Base-by-base conservation (phyloP, 768 basidiomycete species). In the Heimioporus sp. region DNA sequence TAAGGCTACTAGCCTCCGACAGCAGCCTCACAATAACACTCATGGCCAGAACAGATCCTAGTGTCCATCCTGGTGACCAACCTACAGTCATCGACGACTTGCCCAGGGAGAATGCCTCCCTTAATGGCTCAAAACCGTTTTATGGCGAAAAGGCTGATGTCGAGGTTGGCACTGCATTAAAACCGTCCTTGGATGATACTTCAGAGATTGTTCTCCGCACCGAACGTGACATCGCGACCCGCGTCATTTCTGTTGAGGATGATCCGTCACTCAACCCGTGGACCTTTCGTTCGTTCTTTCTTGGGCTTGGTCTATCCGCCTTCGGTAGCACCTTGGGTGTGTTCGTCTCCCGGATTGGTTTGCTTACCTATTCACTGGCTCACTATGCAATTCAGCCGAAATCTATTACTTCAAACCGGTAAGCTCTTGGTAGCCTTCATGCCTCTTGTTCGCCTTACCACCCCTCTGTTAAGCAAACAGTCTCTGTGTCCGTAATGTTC, bases 351-450 rank as follows among this genome's bases (percentile, higher is more conserved):
- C n/a, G 32, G 13, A 28, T 48, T 15, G n/a, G n/a, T n/a, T n/a
- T n/a, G 5, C 19, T n/a, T 5, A 5, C 24, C 24, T 3, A 24
- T 3, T 58, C 21, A 49, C 43, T 19, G 21, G 0, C 8, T 47
- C 30, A 55, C 39, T n/a, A 46, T 11, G 19, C 32, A 19, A 17
- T 16, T 15, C 49, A 80, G 79, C 80, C 21, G 74, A 83, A 54
- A 82, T 83, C 24, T 82, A 81, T 62, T 83, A 82, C 60, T 83
- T 81, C 63, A 81, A 82, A 63, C 80, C 80, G 4, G 80, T 79
- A 56, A 53, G 54, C 16, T 10, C 11, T 11, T 13, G 5, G 17
- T 40, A 20, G 28, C 13, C 16, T 17, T 16, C 13, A 10, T 11
- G 42, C 12, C 10, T 2, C 65, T 35, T 8, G 21, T 17, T 16